Evolutionary conservation across 2,329 filamentous ascomycete species (phyloP).

Genomic region (Colletotrichum sansevieriae): DNA sequence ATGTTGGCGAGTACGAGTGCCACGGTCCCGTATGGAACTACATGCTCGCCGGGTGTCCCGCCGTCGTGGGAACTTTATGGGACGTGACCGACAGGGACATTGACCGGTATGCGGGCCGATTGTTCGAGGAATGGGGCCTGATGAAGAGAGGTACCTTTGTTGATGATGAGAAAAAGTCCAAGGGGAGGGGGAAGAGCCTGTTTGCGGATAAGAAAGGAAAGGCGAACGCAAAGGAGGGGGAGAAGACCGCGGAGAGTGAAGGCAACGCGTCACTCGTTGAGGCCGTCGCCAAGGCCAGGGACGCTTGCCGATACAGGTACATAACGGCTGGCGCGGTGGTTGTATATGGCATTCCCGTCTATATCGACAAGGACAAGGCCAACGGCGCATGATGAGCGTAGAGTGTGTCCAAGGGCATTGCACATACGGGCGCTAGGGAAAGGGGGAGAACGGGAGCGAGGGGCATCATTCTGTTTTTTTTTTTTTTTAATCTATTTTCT

Average conservation of each 20-base stretch:
- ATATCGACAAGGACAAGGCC: conserved; percentile 64
- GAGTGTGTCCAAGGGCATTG: not conserved
- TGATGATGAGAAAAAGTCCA: conserved; percentile 36
- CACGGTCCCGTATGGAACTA: conserved; percentile 93
- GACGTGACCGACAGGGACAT: conserved; percentile 98
- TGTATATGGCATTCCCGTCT: conserved; percentile 95
- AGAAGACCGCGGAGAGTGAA: conserved; percentile 45
- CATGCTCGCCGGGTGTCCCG: conserved; percentile 87
- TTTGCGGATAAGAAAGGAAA: conserved; percentile 46
- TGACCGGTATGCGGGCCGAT: conserved; percentile 85
- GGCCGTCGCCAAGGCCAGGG: conserved; percentile 81
- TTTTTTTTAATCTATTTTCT: not conserved
- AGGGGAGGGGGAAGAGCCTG: conserved; percentile 44
- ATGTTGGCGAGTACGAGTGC: conserved; percentile 90
- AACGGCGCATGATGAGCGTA: not conserved
- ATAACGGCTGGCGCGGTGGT: conserved; percentile 94
- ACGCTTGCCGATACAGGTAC: conserved; percentile 88
- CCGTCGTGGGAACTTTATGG: conserved; percentile 94
- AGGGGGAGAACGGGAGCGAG: not conserved
- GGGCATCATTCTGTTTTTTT: not conserved
- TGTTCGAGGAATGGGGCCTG: conserved; percentile 90
- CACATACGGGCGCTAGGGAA: not conserved
- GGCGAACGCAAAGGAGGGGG: conserved; percentile 47
- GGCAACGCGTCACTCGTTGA: conserved; percentile 75
- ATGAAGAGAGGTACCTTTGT: conserved; percentile 62